Conservation (phyloP, 208 protist genomes). For the Trichomonas vaginalis region DNA sequence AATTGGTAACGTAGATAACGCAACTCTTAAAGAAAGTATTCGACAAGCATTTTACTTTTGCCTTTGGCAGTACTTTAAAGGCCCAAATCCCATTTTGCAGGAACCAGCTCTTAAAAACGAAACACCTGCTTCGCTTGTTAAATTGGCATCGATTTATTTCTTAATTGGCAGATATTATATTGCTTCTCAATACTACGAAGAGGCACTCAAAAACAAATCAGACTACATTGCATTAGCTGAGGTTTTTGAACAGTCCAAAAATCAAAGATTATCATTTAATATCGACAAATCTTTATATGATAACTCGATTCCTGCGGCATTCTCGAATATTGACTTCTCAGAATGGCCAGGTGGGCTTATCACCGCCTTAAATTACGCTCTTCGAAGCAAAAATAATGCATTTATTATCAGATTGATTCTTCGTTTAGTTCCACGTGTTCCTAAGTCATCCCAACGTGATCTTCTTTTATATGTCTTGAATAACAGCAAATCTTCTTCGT, state of each 20-base stretch:
- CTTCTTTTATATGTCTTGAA: background rate
- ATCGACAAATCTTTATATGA: background rate
- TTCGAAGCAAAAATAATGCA: background rate
- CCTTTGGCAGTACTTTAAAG: background rate
- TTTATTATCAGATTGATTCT: background rate
- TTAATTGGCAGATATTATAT: background rate
- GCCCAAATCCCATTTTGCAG: background rate
- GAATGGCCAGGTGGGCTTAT: background rate
- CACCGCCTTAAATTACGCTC: background rate
- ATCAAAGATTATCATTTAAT: background rate
- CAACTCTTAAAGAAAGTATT: background rate
- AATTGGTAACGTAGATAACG: background rate
- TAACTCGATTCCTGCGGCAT: background rate
- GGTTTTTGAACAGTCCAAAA: background rate
- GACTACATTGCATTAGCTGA: background rate
- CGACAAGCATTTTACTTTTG: background rate
- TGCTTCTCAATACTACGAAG: background rate
- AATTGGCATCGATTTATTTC: background rate
- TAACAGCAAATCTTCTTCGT: background rate
- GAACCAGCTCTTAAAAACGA: background rate
- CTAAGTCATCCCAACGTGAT: background rate
- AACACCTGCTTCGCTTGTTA: background rate
- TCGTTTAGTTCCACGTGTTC: background rate
- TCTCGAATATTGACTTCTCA: background rate
- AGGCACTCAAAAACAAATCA: background rate